These are phyloP conservation scores for Colletotrichum caudatum DNA, from an alignment of 2,329 filamentous ascomycete species.

Conservation along the genomic window DNA sequence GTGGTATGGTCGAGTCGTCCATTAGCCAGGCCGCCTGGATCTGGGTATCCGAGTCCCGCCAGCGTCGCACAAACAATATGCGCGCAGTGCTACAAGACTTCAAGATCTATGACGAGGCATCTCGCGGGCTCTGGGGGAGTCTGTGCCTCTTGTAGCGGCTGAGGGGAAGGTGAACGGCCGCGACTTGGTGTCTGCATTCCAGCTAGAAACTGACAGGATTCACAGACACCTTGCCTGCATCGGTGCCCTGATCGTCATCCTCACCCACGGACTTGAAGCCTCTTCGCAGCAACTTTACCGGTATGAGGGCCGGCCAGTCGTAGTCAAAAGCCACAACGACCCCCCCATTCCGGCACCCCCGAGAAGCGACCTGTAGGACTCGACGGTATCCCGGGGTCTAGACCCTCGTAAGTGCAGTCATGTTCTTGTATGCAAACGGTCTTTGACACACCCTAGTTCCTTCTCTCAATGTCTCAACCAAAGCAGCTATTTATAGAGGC, in stretches of 20 bases:
- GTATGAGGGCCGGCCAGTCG: slow-evolving; percentile 47
- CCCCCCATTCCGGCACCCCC: slow-evolving; percentile 46
- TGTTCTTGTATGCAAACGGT: not conserved
- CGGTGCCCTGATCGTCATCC: slow-evolving; percentile 52
- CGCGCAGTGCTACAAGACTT: slow-evolving; percentile 54
- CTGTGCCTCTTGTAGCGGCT: slow-evolving; percentile 52
- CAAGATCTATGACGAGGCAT: slow-evolving; percentile 55
- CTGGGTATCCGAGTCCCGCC: slow-evolving; percentile 53
- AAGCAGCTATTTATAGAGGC: slow-evolving; percentile 54
- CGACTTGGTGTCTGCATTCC: too few relatives aligned
- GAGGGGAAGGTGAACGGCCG: slow-evolving; percentile 48
- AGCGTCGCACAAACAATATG: slow-evolving; percentile 46
- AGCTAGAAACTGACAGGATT: not conserved
- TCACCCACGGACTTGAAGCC: slow-evolving; percentile 54
- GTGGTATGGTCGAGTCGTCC: slow-evolving; percentile 51
- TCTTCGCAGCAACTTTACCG: slow-evolving; percentile 55
- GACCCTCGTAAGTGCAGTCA: slow-evolving; percentile 23
- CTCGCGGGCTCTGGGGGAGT: slow-evolving; percentile 52
- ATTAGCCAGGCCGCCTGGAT: slow-evolving; percentile 56
- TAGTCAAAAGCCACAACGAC: slow-evolving; percentile 39
- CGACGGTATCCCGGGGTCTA: slow-evolving; percentile 46
- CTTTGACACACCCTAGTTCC: slow-evolving; percentile 40
- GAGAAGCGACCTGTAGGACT: slow-evolving; percentile 53
- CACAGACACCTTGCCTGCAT: slow-evolving; percentile 53
- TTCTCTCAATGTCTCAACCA: slow-evolving; percentile 50